Evolutionary conservation across 441 rosid genomes (phyloP), one percentile per base, ranked within the genome.

Genomic region (Brassica hybrid): DNA sequence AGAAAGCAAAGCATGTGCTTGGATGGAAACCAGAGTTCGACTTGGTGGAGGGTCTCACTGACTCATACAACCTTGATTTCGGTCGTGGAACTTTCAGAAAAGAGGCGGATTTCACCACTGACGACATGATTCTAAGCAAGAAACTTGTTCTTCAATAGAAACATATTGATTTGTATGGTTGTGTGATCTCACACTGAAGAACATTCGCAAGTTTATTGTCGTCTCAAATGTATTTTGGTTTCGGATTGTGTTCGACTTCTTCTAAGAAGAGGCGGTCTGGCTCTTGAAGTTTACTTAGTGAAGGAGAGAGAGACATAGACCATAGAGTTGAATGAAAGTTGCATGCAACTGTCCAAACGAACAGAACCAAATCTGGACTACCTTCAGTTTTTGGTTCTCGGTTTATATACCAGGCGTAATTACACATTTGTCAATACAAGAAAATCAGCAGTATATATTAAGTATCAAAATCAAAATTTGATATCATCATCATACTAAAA

Each of bases 101-200:
- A n/a, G n/a, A n/a, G n/a, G n/a, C n/a, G n/a, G n/a, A n/a, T n/a
- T n/a, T 17, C 87, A 79, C 92, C 4, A 95, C 97, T 1, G 96
- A 93, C 16, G 98, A 93, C 85, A 69, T 90, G 79, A 90, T 95
- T 66, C 92, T 95, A 5, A 88, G 92, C 83, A 95, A 91, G 88
- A 86, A 81, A 59, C 90, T 91, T 76, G 98, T 90, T 79, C 91
- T 88, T 61, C 94, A 88, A 68, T 12, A 54, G 1, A 25, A 50
- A 73, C 60, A 45, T 65, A 4, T 63, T 23, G 65, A 36, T 58
- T 79, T 72, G 38, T 23, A 21, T 62, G 65, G 23, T 17, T 64
- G 19, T 27, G 16, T 36, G 60, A 7, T 71, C 38, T 32, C 21
- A 3, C 18, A 38, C 30, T 18, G 69, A 38, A 65, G 69, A 48